Percentiles rank a stretch among this genome's conserved stretches.
Conservation (phyloP, 345 rosid genomes). For the Cardamine occulta region DNA sequence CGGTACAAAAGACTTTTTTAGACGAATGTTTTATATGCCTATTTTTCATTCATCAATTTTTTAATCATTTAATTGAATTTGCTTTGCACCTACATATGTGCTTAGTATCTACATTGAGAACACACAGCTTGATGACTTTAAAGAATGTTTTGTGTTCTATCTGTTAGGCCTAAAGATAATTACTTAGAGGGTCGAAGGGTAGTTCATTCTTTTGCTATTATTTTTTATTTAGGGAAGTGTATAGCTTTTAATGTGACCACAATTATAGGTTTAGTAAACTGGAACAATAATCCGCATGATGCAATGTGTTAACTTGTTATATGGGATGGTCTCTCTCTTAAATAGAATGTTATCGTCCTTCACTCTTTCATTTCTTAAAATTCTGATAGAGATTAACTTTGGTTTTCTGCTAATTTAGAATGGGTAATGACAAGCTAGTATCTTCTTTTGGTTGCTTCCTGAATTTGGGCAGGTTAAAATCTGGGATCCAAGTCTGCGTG, state of each 20-base stretch:
- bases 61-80: slow-evolving; percentile 5
- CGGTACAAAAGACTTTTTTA: slow-evolving; percentile 26
- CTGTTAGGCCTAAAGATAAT: slow-evolving; percentile 6
- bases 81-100: slow-evolving; percentile 27
- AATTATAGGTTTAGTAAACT: slow-evolving; percentile 10
- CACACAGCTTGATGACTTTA: slow-evolving; percentile 23
- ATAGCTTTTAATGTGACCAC: slow-evolving; percentile 11
- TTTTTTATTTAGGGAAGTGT: slow-evolving; percentile 2
- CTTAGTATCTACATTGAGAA: slow-evolving; percentile 22
- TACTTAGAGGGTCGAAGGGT: slow-evolving; percentile 13
- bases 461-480: slow-evolving; percentile 75
- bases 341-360: slow-evolving; percentile 15
- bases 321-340: not conserved
- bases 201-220: slow-evolving; percentile 17
- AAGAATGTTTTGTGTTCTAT: slow-evolving; percentile 20
- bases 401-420: slow-evolving; percentile 18
- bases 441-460: slow-evolving; percentile 23
- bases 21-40: slow-evolving; percentile 3
- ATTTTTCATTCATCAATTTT: slow-evolving; percentile 26
- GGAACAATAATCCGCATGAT: slow-evolving; percentile 9
- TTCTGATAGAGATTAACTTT: slow-evolving; percentile 5
- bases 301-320: slow-evolving; percentile 11
- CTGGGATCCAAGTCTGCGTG: slow-evolving; percentile 99
- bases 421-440: slow-evolving; percentile 5
- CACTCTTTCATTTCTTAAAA: slow-evolving; percentile 9